Evolutionary conservation across 2,329 filamentous ascomycete species (phyloP).

Genomic region (Trematosphaeria pertusa): DNA sequence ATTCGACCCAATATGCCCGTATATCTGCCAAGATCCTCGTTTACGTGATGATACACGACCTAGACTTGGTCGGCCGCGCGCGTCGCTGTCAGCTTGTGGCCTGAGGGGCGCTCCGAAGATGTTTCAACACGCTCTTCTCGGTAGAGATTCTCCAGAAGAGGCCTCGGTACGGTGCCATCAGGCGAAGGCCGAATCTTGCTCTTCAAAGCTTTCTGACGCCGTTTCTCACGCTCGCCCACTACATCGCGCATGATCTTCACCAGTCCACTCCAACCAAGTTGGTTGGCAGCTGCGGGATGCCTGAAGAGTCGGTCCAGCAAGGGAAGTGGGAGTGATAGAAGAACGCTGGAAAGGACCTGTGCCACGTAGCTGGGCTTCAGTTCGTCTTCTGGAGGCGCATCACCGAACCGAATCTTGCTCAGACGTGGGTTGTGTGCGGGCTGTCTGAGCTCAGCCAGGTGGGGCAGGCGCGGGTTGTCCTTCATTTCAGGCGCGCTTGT

Average conservation of each 20-base stretch:
- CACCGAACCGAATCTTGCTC: slow-evolving; percentile 74
- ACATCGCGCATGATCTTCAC: slow-evolving; percentile 51
- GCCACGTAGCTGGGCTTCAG: slow-evolving; percentile 49
- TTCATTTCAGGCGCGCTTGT: slow-evolving; percentile 54
- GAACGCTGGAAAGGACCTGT: slow-evolving; percentile 67
- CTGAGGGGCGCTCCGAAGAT: slow-evolving; percentile 45
- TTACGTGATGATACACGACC: background rate
- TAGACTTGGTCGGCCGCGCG: slow-evolving; percentile 17
- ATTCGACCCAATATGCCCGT: slow-evolving; percentile 13
- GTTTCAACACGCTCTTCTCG: slow-evolving; percentile 44
- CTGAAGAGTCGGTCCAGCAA: slow-evolving; percentile 71
- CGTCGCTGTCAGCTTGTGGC: slow-evolving; percentile 39
- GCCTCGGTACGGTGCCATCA: slow-evolving; percentile 24
- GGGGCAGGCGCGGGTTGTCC: slow-evolving; percentile 57
- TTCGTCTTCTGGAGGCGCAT: slow-evolving; percentile 59
- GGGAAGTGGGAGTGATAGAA: slow-evolving; percentile 74
- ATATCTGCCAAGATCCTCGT: slow-evolving; percentile 3
- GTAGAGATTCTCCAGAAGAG: slow-evolving; percentile 36
- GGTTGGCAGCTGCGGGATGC: slow-evolving; percentile 61
- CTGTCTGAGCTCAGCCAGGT: slow-evolving; percentile 42
- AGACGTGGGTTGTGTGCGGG: slow-evolving; percentile 60
- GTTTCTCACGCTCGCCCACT: slow-evolving; percentile 52
- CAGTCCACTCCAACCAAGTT: slow-evolving; percentile 49
- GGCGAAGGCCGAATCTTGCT: slow-evolving; percentile 30
- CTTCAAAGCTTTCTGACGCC: slow-evolving; percentile 43